Base-by-base conservation (phyloP, 495 filamentous ascomycete genomes). In the Staphylotrichum tortipilum region DNA sequence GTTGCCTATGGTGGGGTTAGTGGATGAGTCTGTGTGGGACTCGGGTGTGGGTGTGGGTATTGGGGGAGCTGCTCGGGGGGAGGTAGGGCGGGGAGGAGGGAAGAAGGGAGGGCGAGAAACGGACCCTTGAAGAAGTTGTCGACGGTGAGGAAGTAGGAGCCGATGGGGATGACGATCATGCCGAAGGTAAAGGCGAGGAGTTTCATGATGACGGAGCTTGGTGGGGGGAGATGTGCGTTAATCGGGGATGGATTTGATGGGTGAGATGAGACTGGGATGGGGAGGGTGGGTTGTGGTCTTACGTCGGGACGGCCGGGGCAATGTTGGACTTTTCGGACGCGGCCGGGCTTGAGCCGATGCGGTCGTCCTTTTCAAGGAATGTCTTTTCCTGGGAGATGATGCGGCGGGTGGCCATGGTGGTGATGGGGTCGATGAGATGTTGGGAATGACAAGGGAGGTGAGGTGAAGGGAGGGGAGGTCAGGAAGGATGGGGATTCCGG, bases 181-280 rank as follows among this genome's bases (percentile, higher is more conserved):
- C 88, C 92, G 12, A 87, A 73, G 7, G 90, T 92, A 68, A 96
- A 96, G 46, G 78, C 81, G 7, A 96, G 74, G 7, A 99, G 78
- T 68, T 96, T 97, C 50, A 81, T 69, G 46, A 99, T 94, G 44
- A 96, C 88, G 60, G 83, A 70, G 31, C 92, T 62, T 48, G 64
- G 60, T 41, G 50, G 33, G 44, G 33, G 23, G 34, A 28, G 26
- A 28, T 38, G 43, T 37, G 36, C 23, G 40, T 36, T 23, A 36
- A 51, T 28, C 31, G 17, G 36, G 44, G 23, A 37, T 19, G 21
- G 22, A 40, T 26, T 30, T 14, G 10, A 37, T 15, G 54, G 33
- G n/a, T n/a, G n/a, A n/a, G n/a, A n/a, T n/a, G n/a, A n/a, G n/a
- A n/a, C n/a, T n/a, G n/a, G n/a, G n/a, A n/a, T n/a, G n/a, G n/a